Percentiles rank a stretch among this genome's conserved stretches.
These are phyloP conservation scores for Tuber melanosporum DNA, from an alignment of 495 filamentous ascomycete genomes.

Conservation along the genomic window DNA sequence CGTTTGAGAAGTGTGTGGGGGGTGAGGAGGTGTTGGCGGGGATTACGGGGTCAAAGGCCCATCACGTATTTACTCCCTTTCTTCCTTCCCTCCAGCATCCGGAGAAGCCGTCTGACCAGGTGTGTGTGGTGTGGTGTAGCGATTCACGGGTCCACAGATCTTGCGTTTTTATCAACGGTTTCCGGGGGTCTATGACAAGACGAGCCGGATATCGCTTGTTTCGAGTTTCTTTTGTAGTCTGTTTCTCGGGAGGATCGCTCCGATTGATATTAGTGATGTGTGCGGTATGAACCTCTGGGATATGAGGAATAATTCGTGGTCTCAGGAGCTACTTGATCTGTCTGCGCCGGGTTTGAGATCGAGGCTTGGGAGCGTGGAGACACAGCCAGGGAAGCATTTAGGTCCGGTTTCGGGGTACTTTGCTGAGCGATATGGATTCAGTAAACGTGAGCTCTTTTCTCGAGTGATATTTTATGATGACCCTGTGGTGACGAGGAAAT, in stretches of 20 bases:
- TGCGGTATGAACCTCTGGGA: slow-evolving; percentile 98
- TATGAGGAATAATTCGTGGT: slow-evolving; percentile 65
- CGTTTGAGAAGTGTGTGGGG: slow-evolving; percentile 68
- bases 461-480: slow-evolving; percentile 28
- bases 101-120: slow-evolving; percentile 35
- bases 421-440: slow-evolving; percentile 69
- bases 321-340: slow-evolving; percentile 64
- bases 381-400: slow-evolving; percentile 71
- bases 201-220: slow-evolving; percentile 81
- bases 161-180: slow-evolving; percentile 73
- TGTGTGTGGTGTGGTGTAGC: slow-evolving; percentile 47
- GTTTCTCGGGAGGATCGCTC: slow-evolving; percentile 76
- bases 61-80: slow-evolving; percentile 61
- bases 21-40: slow-evolving; percentile 60
- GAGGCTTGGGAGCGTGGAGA: slow-evolving; percentile 74
- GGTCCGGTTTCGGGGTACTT: slow-evolving; percentile 72
- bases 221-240: slow-evolving; percentile 92
- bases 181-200: slow-evolving; percentile 71
- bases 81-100: neutral
- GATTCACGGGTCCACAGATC: slow-evolving; percentile 97
- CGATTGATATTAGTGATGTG: slow-evolving; percentile 89
- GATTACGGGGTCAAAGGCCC: slow-evolving; percentile 82
- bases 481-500: slow-evolving; percentile 11
- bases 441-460: slow-evolving; percentile 29
- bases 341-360: slow-evolving; percentile 67